Evolutionary conservation across 2,329 filamentous ascomycete genomes (phyloP).

Genomic region (Cladosporium cucumerinum): DNA sequence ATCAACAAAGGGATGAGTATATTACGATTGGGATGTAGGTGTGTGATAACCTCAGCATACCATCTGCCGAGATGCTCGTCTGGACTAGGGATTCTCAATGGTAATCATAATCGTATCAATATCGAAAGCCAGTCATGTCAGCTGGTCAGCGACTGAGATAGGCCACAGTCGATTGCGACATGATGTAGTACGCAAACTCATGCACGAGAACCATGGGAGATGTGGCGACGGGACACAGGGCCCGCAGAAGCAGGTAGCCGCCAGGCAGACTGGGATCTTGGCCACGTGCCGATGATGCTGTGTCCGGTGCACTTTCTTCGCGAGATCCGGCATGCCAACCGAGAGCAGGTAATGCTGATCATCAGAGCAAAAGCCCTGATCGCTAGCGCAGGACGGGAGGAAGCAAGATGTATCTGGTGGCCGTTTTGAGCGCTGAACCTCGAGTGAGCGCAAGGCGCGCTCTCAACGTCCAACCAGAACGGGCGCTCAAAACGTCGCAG

Average conservation of each 20-base stretch:
- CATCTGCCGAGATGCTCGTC: neutral
- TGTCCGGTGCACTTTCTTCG: neutral
- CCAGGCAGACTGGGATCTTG: neutral
- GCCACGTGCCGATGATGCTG: slow-evolving; percentile 10
- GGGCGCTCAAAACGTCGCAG: neutral
- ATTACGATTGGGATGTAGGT: neutral
- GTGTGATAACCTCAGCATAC: neutral
- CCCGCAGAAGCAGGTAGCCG: slow-evolving; percentile 7
- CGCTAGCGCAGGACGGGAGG: neutral
- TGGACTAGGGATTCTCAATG: neutral
- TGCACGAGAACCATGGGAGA: neutral
- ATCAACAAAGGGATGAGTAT: neutral
- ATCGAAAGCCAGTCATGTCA: neutral
- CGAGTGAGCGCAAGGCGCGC: neutral
- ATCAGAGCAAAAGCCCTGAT: neutral
- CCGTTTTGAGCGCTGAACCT: neutral
- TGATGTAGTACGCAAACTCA: neutral
- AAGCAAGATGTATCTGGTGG: neutral
- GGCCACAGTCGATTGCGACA: neutral
- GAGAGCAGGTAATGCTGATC: neutral
- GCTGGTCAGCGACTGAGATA: neutral
- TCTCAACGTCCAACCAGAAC: neutral
- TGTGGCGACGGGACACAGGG: neutral
- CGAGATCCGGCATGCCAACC: slow-evolving; percentile 10
- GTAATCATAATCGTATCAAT: neutral